phyloP scores from a whole-genome alignment of 768 basidiomycete genomes.

The Cystofilobasidium ferigula region DNA sequence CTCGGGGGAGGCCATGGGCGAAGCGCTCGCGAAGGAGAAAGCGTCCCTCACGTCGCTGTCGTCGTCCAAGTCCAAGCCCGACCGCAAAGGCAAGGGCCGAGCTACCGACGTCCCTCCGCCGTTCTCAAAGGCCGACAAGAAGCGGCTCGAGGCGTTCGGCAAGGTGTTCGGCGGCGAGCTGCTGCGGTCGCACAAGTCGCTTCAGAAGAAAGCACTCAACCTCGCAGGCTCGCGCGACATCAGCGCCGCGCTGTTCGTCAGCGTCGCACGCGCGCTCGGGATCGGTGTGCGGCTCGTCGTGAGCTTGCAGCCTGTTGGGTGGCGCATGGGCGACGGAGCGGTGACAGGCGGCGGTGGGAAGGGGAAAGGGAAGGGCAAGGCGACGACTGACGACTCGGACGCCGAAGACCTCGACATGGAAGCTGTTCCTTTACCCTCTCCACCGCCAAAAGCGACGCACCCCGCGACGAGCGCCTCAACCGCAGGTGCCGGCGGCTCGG shows the following conservation, averaged over 20 bases:
- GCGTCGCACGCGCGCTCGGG: constrained; percentile 70
- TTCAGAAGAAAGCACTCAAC: constrained; percentile 87
- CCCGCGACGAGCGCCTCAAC: background rate
- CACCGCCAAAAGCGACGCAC: background rate
- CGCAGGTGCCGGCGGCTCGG: background rate
- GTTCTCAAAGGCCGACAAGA: constrained; percentile 38
- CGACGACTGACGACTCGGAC: constrained; percentile 38
- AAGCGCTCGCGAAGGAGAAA: background rate
- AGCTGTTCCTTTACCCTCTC: background rate
- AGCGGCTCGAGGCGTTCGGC: constrained; percentile 19
- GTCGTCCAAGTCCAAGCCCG: constrained; percentile 24
- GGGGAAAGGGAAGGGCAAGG: constrained; percentile 36
- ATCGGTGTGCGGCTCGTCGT: constrained; percentile 79
- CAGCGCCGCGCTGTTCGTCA: constrained; percentile 82
- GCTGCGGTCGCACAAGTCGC: constrained; percentile 65
- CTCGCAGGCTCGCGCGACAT: constrained; percentile 69
- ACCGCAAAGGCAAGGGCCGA: constrained; percentile 37
- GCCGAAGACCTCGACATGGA: constrained; percentile 9
- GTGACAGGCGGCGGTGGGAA: background rate
- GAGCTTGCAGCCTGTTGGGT: constrained; percentile 83
- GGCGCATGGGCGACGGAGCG: constrained; percentile 50
- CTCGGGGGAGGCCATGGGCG: constrained; percentile 42
- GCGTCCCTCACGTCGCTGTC: background rate
- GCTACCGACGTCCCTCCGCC: background rate
- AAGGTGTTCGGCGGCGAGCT: constrained; percentile 48